Base-by-base conservation (phyloP, 1,139 yeast species). In the Diutina sp. region DNA sequence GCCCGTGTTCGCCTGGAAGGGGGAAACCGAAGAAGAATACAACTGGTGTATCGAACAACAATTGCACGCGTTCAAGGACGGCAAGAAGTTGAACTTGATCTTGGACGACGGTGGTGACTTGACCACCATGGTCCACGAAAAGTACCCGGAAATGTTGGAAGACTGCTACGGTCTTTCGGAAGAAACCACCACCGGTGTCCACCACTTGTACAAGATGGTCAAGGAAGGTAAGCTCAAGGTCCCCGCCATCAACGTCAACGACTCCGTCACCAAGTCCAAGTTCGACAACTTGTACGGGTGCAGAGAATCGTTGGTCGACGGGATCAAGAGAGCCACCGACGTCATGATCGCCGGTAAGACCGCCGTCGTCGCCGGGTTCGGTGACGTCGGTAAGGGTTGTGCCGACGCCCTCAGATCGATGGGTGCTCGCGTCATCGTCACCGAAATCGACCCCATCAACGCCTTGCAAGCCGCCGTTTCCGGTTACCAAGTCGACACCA, bases 311-410 rank as follows among this genome's bases (percentile, higher is more conserved):
- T 85, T 93, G 69, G 82, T 93, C 67, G 99, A 93, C 77, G 99
- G 99, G 82, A 93, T 93, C 76, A 95, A 93, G 86, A 90, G 99
- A 82, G 99, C 99, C 75, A 93, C 99, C 71, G 99, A 93, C 72
- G 99, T 93, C 68, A 95, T 93, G 99, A 87, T 93, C 72, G 99
- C 98, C 65, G 99, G 99, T 82, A 93, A 93, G 82, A 95, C 90
- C 70, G 96, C 98, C 63, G 95, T 93, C 67, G 99, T 93, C 69
- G 98, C 98, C 62, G 99, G 99, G 77, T 93, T 85, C 82, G 99
- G 99, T 85, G 99, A 93, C 74, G 99, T 93, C 70, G 99, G 99
- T 82, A 93, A 93, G 83, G 99, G 99, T 77, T 93, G 99, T 83
- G 98, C 97, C 72, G 87, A 91, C 89, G 97, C 99, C 66, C 85